phyloP scores from a whole-genome alignment of 805 yeast species.

The Kuraishia ogatae region DNA sequence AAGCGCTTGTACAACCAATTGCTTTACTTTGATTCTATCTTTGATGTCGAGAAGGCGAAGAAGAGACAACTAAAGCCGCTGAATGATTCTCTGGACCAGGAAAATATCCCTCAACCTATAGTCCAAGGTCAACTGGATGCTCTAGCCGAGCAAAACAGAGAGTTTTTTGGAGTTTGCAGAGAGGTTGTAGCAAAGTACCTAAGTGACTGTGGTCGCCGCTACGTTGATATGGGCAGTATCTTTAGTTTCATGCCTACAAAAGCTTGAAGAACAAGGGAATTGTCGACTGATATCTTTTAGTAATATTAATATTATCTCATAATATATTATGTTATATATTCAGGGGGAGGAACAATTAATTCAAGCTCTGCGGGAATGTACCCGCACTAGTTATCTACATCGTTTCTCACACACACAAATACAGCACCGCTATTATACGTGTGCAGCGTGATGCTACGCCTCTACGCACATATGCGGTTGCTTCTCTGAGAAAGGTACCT shows the following conservation, averaged over 20 bases:
- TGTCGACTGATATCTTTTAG: neutral
- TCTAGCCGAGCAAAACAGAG: slow-evolving; percentile 72
- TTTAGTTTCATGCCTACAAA: slow-evolving; percentile 45
- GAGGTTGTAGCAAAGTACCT: slow-evolving; percentile 65
- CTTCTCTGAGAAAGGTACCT: too few species aligned
- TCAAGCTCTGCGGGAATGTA: too few species aligned
- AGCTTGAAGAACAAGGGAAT: neutral
- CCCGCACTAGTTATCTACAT: too few species aligned
- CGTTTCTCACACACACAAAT: too few species aligned
- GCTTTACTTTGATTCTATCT: slow-evolving; percentile 66
- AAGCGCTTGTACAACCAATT: slow-evolving; percentile 81
- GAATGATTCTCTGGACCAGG: slow-evolving; percentile 6
- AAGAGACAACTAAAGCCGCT: slow-evolving; percentile 45
- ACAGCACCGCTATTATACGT: too few species aligned
- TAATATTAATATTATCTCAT: too few species aligned
- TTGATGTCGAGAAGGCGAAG: slow-evolving; percentile 76
- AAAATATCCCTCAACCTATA: slow-evolving; percentile 15
- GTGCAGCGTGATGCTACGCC: too few species aligned
- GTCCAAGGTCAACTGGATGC: slow-evolving; percentile 56
- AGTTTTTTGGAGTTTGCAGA: slow-evolving; percentile 41
- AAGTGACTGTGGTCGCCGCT: slow-evolving; percentile 78
- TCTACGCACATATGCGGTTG: too few species aligned
- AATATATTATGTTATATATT: too few species aligned
- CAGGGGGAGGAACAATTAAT: neutral
- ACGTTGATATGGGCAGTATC: slow-evolving; percentile 77